A percentile compares a stretch with the other conserved stretches of the same genome.
Evolutionary conservation across 2,329 filamentous ascomycete genomes (phyloP).

Genomic region (Ceratocystis albifundus): DNA sequence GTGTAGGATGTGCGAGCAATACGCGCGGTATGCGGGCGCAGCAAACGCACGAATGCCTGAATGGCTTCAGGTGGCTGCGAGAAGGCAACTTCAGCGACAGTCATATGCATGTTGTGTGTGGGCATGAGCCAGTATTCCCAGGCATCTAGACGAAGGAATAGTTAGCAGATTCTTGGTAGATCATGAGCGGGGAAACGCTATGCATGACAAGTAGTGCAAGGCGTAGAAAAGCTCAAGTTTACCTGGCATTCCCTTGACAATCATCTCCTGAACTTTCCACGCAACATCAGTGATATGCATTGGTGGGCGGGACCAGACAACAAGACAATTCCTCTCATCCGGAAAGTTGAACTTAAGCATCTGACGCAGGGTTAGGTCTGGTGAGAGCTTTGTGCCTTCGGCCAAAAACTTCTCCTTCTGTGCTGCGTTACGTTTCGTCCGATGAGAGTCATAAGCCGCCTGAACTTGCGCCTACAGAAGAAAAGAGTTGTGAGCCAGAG

Average conservation of each 20-base stretch:
- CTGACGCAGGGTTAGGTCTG: conserved; percentile 36
- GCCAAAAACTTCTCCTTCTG: conserved; percentile 58
- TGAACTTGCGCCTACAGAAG: conserved; percentile 48
- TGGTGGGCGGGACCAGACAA: conserved; percentile 80
- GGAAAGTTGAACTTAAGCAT: conserved; percentile 42
- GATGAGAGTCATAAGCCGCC: conserved; percentile 59
- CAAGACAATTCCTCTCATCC: conserved; percentile 70
- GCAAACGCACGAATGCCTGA: conserved; percentile 43
- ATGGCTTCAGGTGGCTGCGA: conserved; percentile 62
- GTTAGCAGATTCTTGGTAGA: neutral
- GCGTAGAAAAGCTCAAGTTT: conserved; percentile 21
- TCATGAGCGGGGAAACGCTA: no score
- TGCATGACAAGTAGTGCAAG: no score
- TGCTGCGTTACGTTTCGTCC: conserved; percentile 60
- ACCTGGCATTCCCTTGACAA: conserved; percentile 58
- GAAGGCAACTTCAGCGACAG: conserved; percentile 72
- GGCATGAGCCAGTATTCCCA: conserved; percentile 82
- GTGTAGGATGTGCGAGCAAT: conserved; percentile 55
- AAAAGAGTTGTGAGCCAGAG: neutral
- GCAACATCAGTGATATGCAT: conserved; percentile 57
- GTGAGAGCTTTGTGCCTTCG: conserved; percentile 56
- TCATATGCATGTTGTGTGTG: conserved; percentile 65
- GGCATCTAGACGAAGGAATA: neutral
- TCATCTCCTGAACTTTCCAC: conserved; percentile 52
- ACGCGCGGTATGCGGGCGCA: conserved; percentile 45